Evolutionary conservation across 164 flowering plant genomes (phyloP).

Genomic region (Magnolia changhungtana): DNA sequence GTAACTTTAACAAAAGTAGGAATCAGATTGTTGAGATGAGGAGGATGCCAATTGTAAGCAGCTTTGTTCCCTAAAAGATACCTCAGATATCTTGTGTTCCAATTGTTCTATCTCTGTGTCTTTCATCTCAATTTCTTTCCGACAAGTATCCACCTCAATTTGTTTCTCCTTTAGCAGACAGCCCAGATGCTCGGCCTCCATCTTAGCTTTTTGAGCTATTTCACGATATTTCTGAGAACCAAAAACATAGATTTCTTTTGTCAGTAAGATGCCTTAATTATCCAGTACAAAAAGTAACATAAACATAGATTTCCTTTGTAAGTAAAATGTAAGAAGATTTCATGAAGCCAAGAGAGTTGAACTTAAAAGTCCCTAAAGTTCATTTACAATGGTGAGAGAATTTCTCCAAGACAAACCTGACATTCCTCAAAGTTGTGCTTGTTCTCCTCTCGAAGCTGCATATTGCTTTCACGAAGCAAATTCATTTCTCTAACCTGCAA

Average conservation of each 20-base stretch:
- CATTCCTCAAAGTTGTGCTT: constrained; percentile 90
- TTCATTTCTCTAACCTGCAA: constrained; percentile 73
- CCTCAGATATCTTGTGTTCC: constrained; percentile 61
- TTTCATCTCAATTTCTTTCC: constrained; percentile 53
- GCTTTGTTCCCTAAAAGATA: constrained; percentile 17
- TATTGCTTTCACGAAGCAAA: constrained; percentile 92
- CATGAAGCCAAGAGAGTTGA: neutral
- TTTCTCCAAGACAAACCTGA: constrained; percentile 46
- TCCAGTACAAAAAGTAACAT: neutral
- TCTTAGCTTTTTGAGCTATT: constrained; percentile 38
- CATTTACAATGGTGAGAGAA: neutral
- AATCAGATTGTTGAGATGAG: constrained; percentile 8
- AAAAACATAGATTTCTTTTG: neutral
- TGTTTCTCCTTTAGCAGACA: constrained; percentile 45
- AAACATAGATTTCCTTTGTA: neutral
- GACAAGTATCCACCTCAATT: constrained; percentile 46
- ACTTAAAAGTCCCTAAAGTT: neutral
- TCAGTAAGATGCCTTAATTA: neutral
- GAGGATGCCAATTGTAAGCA: neutral
- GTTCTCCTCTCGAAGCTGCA: constrained; percentile 92
- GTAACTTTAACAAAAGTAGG: constrained; percentile 37
- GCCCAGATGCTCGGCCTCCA: constrained; percentile 44
- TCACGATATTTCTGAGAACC: constrained; percentile 68
- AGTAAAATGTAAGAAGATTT: neutral
- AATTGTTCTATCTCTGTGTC: constrained; percentile 43